Conservation (phyloP, 2,329 filamentous ascomycete species). For the Cyphellophora attinorum region DNA sequence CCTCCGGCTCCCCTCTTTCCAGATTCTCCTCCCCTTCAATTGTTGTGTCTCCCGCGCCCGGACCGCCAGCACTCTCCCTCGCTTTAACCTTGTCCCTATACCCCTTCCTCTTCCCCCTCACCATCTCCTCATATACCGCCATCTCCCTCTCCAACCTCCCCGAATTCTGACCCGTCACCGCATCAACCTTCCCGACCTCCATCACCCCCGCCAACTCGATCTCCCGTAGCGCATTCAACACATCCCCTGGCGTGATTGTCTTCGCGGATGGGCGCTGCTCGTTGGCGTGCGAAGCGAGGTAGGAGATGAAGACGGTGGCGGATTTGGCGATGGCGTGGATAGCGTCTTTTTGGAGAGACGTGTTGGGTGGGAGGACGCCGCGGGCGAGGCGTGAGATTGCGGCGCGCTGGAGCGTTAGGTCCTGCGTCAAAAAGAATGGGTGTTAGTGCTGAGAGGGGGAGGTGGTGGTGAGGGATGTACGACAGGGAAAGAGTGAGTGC, state of each 20-base stretch:
- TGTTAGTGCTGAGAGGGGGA: too few species aligned
- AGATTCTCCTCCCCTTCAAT: constrained; percentile 4
- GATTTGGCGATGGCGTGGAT: constrained; percentile 55
- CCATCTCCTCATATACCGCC: constrained; percentile 32
- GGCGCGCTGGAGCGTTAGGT: constrained; percentile 53
- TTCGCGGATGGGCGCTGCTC: constrained; percentile 50
- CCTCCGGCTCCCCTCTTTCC: constrained; percentile 1
- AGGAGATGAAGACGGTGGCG: constrained; percentile 58
- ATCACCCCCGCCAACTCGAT: constrained; percentile 41
- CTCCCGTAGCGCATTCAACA: constrained; percentile 50
- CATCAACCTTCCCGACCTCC: constrained; percentile 9
- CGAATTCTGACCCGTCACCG: constrained; percentile 35
- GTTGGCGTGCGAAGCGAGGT: constrained; percentile 44
- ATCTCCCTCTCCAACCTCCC: constrained; percentile 51
- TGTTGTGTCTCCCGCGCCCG: constrained; percentile 38
- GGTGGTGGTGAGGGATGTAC: too few species aligned
- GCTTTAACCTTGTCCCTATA: constrained; percentile 32
- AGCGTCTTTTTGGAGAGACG: constrained; percentile 56
- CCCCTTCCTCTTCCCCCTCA: constrained; percentile 25
- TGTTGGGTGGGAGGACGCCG: constrained; percentile 55
- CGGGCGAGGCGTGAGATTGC: constrained; percentile 54
- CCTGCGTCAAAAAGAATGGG: too few species aligned
- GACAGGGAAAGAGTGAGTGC: too few species aligned
- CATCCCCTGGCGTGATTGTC: constrained; percentile 51
- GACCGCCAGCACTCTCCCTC: constrained; percentile 35